These are phyloP conservation scores for Thalia dealbata DNA, from an alignment of 176 grass and related monocot genomes.

Conservation along the genomic window DNA sequence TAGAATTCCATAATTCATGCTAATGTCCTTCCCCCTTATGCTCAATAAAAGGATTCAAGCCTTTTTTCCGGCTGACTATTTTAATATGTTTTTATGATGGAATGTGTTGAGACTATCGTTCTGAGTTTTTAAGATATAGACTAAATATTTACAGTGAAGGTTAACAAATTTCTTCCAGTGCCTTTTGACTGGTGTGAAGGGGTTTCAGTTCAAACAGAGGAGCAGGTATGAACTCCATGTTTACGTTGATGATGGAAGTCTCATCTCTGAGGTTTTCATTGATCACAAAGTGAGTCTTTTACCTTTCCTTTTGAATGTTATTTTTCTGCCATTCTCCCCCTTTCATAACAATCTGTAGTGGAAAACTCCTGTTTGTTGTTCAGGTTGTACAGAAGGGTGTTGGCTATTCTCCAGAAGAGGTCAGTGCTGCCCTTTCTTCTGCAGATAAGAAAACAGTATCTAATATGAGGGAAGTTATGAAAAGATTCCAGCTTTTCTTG, in stretches of 20 bases:
- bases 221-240: constrained; percentile 54
- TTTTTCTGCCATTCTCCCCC: neutral
- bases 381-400: constrained; percentile 59
- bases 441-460: constrained; percentile 30
- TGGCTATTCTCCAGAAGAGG: constrained; percentile 55
- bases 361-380: constrained; percentile 9
- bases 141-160: neutral
- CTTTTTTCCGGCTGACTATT: neutral
- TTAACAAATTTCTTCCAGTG: constrained; percentile 28
- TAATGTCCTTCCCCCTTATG: too few relatives aligned
- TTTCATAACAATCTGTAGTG: neutral
- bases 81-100: neutral
- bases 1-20: neutral
- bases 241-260: constrained; percentile 84
- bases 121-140: neutral
- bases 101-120: neutral
- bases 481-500: constrained; percentile 50
- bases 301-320: constrained; percentile 10
- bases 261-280: constrained; percentile 62
- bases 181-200: constrained; percentile 57
- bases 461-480: constrained; percentile 43
- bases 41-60: too few relatives aligned
- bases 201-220: constrained; percentile 37
- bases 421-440: constrained; percentile 41
- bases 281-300: constrained; percentile 46